A percentile compares a stretch with the other conserved stretches of the same genome.
Evolutionary conservation across 1,139 yeast species (phyloP).

Genomic region (Kodamaea fungicola): DNA sequence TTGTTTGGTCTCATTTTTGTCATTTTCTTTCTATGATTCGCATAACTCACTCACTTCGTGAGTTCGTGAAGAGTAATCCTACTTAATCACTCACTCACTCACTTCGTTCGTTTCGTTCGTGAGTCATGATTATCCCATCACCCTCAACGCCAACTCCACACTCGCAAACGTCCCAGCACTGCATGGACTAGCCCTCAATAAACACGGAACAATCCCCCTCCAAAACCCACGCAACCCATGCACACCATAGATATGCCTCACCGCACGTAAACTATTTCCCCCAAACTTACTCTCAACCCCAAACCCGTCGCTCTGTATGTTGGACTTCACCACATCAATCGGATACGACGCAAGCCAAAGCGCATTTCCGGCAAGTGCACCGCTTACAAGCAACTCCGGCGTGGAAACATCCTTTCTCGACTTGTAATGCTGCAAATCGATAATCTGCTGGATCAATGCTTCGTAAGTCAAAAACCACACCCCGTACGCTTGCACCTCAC

Average conservation of each 20-base stretch:
- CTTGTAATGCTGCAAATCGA: slow-evolving; percentile 27
- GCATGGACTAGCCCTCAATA: slow-evolving; percentile 69
- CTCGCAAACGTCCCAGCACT: slow-evolving; percentile 79
- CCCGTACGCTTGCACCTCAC: slow-evolving; percentile 81
- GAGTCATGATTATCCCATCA: slow-evolving; percentile 47
- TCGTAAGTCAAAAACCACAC: slow-evolving; percentile 80
- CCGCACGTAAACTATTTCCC: slow-evolving; percentile 46
- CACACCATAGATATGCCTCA: slow-evolving; percentile 38
- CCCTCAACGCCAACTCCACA: slow-evolving; percentile 62
- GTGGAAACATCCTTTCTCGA: slow-evolving; percentile 56
- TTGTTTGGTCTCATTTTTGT: no score
- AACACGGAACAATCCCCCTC: slow-evolving; percentile 69
- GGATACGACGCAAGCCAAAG: slow-evolving; percentile 74
- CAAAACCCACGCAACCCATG: slow-evolving; percentile 62
- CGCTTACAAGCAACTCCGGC: slow-evolving; percentile 56
- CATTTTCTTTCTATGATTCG: no score
- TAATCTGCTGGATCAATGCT: slow-evolving; percentile 46
- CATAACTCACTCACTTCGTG: no score
- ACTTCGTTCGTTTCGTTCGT: no score
- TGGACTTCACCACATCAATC: slow-evolving; percentile 65
- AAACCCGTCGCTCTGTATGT: slow-evolving; percentile 65
- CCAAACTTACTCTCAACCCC: slow-evolving; percentile 42
- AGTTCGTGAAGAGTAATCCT: no score
- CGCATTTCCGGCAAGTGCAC: slow-evolving; percentile 72
- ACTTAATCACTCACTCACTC: no score